phyloP scores from a whole-genome alignment of 2,329 filamentous ascomycete species.

The Cercospora canescens region DNA sequence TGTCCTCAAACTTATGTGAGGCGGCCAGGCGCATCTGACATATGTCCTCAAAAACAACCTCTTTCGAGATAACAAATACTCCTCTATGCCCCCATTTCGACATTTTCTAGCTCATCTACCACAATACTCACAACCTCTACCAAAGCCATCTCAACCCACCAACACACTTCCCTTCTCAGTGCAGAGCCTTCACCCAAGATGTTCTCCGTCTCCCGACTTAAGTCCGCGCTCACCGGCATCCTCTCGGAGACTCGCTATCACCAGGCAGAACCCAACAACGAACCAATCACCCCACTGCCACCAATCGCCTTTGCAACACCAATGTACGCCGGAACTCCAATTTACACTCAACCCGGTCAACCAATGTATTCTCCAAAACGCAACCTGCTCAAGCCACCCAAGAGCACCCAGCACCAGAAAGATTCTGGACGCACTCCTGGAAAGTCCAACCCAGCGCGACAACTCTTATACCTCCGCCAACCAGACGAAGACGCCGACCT shows the following conservation, averaged over 20 bases:
- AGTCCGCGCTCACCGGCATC: neutral
- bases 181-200: too few relatives aligned
- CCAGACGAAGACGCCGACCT: neutral
- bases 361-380: neutral
- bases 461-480: neutral
- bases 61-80: too few relatives aligned
- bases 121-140: neutral
- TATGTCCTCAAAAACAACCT: too few relatives aligned
- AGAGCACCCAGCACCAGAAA: neutral
- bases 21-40: too few relatives aligned
- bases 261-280: neutral
- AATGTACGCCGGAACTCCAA: neutral
- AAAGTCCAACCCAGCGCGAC: neutral
- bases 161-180: too few relatives aligned
- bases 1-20: too few relatives aligned
- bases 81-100: too few relatives aligned
- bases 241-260: neutral
- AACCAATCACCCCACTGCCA: neutral
- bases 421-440: neutral
- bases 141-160: neutral
- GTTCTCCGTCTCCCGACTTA: neutral
- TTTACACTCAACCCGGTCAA: neutral
- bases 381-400: neutral
- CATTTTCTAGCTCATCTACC: too few relatives aligned
- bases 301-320: neutral